Base-by-base conservation (phyloP, 2,329 filamentous ascomycete species). In the Ceratocystis eucalypticola region DNA sequence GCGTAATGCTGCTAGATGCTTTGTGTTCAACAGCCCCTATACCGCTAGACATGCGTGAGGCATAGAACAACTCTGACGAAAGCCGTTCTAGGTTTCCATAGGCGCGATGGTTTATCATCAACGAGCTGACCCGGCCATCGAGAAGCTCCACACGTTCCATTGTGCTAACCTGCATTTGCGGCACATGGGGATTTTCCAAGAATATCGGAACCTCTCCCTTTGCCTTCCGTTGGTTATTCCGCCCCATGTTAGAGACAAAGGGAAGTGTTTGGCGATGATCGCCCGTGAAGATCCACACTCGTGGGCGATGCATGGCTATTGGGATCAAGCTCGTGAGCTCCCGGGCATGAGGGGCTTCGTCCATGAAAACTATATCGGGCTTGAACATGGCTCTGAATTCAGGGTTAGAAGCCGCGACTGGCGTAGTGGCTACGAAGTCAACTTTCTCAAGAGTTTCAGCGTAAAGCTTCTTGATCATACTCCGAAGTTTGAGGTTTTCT, bases 321-420 rank as follows among this genome's bases (percentile, higher is more conserved):
- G 78, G 73, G 1, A 80, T 79, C 20, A 80, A 69, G 0, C 76
- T 77, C 0, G 78, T 79, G 0, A 80, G 71, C 69, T 80, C 79
- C 17, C 78, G 71, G 0, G 77, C 77, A 57, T 80, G 78, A 0
- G 78, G 76, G 0, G 77, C 76, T 73, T 95, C 90, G 55, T 92
- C 91, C 69, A 95, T 89, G 72, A 96, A 92, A 0, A 94, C 84
- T 69, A 96, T 86, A 70, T 94, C 88, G 0, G 91, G 89, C 69
- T 88, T 87, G 41, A 91, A 90, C 5, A 91, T 71, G 1, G 72
- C 73, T 0, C 73, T 70, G 44, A 80, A 77, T 0, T 71, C 69
- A 0, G 74, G 74, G 3, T 72, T 74, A 2, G 66, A 46, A 0
- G 77, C 75, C 2, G 78, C 77, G 0, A 79, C 78, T 0, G 79